A percentile compares a stretch with the other conserved stretches of the same genome.
These are phyloP conservation scores for Salicornia ramosissima DNA, from an alignment of 148 eudicot species.

Conservation along the genomic window DNA sequence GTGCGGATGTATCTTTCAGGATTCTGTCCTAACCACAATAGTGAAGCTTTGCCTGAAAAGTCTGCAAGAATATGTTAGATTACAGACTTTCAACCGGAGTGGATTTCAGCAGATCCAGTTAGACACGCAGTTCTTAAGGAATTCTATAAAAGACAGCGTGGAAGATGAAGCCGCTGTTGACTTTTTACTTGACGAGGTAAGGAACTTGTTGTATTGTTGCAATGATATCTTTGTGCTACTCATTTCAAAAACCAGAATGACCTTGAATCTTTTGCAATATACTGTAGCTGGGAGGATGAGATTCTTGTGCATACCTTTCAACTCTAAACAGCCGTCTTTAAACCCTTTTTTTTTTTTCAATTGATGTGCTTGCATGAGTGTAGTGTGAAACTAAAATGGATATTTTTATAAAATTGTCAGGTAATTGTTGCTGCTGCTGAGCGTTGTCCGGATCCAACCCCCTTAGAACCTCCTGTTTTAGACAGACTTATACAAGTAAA, in stretches of 20 bases:
- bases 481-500: slow-evolving; percentile 90
- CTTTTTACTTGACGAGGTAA: slow-evolving; percentile 93
- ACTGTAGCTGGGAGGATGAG: neutral
- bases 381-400: neutral
- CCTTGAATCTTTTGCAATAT: neutral
- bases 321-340: neutral
- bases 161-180: slow-evolving; percentile 95
- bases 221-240: neutral
- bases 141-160: slow-evolving; percentile 52
- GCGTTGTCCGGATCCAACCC: slow-evolving; percentile 85
- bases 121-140: slow-evolving; percentile 82
- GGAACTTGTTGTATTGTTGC: neutral
- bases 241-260: neutral
- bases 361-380: neutral
- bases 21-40: slow-evolving; percentile 66
- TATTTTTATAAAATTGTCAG: slow-evolving; percentile 34
- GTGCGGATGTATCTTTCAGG: slow-evolving; percentile 46
- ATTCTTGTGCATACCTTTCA: neutral
- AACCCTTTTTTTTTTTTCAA: neutral
- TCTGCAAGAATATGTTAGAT: slow-evolving; percentile 81
- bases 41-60: slow-evolving; percentile 87
- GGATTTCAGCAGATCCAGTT: slow-evolving; percentile 99
- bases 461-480: slow-evolving; percentile 76
- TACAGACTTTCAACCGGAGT: slow-evolving; percentile 92
- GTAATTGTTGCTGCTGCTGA: slow-evolving; percentile 77